phyloP scores from a whole-genome alignment of 2,329 filamentous ascomycete genomes.

The Colletotrichum lindemuthianum region DNA sequence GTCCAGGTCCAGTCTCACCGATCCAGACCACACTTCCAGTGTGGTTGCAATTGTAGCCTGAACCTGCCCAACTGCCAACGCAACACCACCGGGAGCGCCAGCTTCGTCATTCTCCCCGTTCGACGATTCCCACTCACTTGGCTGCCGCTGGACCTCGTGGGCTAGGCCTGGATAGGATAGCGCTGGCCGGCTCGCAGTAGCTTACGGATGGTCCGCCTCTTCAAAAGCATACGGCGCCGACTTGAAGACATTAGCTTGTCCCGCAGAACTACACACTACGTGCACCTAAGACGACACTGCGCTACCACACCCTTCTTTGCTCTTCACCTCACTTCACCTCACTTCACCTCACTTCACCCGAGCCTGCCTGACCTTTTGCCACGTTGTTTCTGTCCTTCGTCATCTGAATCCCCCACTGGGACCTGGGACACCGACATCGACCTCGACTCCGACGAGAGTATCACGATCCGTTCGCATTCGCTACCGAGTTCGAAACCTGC shows the following conservation, averaged over 20 bases:
- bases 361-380: slow-evolving; percentile 19
- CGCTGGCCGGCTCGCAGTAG: slow-evolving; percentile 23
- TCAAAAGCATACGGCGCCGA: slow-evolving; percentile 21
- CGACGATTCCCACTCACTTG: slow-evolving; percentile 23
- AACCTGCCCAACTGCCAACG: slow-evolving; percentile 15
- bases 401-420: slow-evolving; percentile 9
- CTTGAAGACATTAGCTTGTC: slow-evolving; percentile 25
- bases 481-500: not conserved
- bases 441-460: slow-evolving; percentile 6
- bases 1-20: too few relatives aligned
- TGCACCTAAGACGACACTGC: slow-evolving; percentile 11
- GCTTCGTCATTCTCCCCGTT: slow-evolving; percentile 32
- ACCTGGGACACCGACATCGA: slow-evolving; percentile 11
- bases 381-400: slow-evolving; percentile 27
- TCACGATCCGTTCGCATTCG: slow-evolving; percentile 1
- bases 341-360: not conserved
- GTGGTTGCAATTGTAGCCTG: not conserved
- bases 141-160: slow-evolving; percentile 19
- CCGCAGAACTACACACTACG: slow-evolving; percentile 15
- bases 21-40: not conserved
- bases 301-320: slow-evolving; percentile 10
- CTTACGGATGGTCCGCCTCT: slow-evolving; percentile 25
- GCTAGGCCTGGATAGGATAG: slow-evolving; percentile 32
- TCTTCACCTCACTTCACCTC: slow-evolving; percentile 13
- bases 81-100: slow-evolving; percentile 1